Base-by-base conservation (phyloP, 2,329 filamentous ascomycete species). In the Phaeosphaeria sp. region DNA sequence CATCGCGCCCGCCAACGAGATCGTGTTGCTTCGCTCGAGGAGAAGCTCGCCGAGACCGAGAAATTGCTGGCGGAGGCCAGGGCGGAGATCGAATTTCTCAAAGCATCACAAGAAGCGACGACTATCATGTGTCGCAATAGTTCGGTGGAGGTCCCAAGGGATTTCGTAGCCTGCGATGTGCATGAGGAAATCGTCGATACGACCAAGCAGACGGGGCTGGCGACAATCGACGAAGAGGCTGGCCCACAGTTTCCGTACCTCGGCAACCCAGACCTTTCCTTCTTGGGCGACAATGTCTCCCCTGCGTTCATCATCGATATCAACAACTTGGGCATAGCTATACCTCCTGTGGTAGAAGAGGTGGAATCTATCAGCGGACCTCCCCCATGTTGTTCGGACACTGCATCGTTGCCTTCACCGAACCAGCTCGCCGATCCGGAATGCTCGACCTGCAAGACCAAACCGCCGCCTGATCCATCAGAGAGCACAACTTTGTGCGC, bases 1-100 rank as follows among this genome's bases (percentile, higher is more conserved):
- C 82, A 84, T 62, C 80, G 82, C 4, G 80, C 81, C 8, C 73
- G 79, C 27, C 75, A 78, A 43, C 79, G 77, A 47, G 73, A 75
- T 39, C 74, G 77, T 39, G 76, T 83, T 24, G 65, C 74, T 1
- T 72, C 74, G 0, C 68, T 82, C 1, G 80, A 82, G 62, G 53
- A 66, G 18, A 67, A 67, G 57, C 66, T 77, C 7, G 63, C 65
- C 11, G 71, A 74, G 7, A 65, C 69, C 4, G 71, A 76, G 42
- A 47, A 56, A n/a, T 56, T 65, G 50, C 61, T 76, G 1, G 63
- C 60, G 1, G 66, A 63, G 5, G 71, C 72, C 6, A 55, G 63
- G 25, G 60, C 61, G 7, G 74, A 77, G 42, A 71, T 75, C 17
- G 68, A 50, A 2, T 42, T 25, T n/a, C 51, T 76, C 30, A 67